Evolutionary conservation across 2,329 filamentous ascomycete species (phyloP).

Genomic region (Penicillium nordicum): DNA sequence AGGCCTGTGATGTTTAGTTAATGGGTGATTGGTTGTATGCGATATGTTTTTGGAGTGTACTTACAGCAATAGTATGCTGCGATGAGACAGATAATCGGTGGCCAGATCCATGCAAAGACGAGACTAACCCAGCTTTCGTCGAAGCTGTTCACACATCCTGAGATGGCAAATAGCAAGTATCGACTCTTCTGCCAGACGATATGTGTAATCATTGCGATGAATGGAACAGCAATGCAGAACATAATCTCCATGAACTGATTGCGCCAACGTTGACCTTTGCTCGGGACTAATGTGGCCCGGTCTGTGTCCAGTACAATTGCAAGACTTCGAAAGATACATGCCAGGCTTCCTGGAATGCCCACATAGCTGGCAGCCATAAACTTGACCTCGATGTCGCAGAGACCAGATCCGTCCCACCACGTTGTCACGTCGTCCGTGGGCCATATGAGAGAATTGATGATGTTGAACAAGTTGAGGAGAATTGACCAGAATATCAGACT

Average conservation of each 20-base stretch:
- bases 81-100: constrained; percentile 52
- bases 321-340: constrained; percentile 60
- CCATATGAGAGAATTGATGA: constrained; percentile 65
- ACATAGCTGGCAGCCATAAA: constrained; percentile 53
- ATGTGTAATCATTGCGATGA: constrained; percentile 55
- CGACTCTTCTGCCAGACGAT: constrained; percentile 58
- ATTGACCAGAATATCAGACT: constrained; percentile 56
- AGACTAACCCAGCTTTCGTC: constrained; percentile 58
- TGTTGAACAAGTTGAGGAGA: constrained; percentile 55
- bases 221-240: constrained; percentile 56
- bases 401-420: constrained; percentile 58
- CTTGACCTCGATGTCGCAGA: constrained; percentile 64
- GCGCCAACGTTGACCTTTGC: constrained; percentile 46
- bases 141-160: constrained; percentile 56
- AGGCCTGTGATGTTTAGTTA: constrained; percentile 45
- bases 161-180: constrained; percentile 57
- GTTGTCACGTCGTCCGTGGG: constrained; percentile 52
- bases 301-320: constrained; percentile 60
- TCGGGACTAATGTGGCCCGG: constrained; percentile 51
- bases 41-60: constrained; percentile 20
- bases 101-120: constrained; percentile 55
- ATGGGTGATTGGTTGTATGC: not conserved
- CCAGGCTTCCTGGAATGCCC: constrained; percentile 51
- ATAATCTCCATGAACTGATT: constrained; percentile 51
- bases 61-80: constrained; percentile 58